Evolutionary conservation across 2,329 filamentous ascomycete species (phyloP).

Genomic region (Arthrobotrys conoides): DNA sequence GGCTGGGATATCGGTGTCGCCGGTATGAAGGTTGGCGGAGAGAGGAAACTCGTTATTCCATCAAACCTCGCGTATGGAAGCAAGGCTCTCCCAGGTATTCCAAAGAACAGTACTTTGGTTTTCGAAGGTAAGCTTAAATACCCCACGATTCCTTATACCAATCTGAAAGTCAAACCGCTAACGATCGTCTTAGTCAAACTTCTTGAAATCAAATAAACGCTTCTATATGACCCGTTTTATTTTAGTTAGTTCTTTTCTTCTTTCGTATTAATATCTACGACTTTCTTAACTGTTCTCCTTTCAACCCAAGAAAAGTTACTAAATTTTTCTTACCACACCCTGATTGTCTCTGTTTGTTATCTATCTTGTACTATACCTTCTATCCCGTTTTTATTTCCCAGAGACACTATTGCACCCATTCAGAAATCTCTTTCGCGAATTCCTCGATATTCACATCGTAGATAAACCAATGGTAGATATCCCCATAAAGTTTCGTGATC

Average conservation of each 20-base stretch:
- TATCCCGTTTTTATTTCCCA: neutral
- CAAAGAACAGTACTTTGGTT: slow-evolving; percentile 87
- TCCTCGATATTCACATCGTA: neutral
- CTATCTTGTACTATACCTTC: slow-evolving; percentile 38
- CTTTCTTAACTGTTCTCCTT: slow-evolving; percentile 4
- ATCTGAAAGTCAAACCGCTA: neutral
- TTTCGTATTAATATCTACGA: slow-evolving; percentile 4
- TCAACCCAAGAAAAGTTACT: slow-evolving; percentile 26
- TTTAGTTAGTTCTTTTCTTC: neutral
- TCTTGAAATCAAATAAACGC: slow-evolving; percentile 81
- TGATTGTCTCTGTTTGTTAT: slow-evolving; percentile 19
- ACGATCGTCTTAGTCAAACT: slow-evolving; percentile 75
- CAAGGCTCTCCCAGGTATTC: slow-evolving; percentile 85
- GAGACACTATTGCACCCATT: neutral
- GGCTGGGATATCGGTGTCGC: slow-evolving; percentile 96
- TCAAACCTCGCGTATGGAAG: slow-evolving; percentile 90
- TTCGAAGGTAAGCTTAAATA: slow-evolving; percentile 76
- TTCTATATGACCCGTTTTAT: neutral
- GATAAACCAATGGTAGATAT: neutral
- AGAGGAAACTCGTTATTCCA: slow-evolving; percentile 92
- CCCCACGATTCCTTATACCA: neutral
- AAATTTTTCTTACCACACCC: neutral
- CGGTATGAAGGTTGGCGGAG: slow-evolving; percentile 93
- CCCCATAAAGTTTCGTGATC: no score
- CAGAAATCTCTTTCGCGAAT: neutral